Conservation (phyloP, 2,329 filamentous ascomycete species). For the Colletotrichum musicola region DNA sequence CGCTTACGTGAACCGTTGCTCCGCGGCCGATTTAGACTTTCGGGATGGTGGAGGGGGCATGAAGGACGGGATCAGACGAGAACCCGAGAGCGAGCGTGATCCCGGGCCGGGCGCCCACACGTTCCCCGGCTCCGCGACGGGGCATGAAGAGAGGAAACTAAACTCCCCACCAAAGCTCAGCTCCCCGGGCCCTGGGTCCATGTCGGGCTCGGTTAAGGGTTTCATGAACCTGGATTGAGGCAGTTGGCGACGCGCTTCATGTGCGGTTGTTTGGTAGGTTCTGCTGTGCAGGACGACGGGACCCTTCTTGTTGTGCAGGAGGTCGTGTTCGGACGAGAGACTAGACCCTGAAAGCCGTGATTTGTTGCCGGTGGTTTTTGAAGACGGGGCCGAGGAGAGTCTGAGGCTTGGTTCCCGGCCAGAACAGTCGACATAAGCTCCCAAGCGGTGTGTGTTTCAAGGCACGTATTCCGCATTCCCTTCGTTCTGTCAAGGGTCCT, state of each 20-base stretch:
- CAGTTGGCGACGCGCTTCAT: slow-evolving; percentile 10
- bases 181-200: slow-evolving; percentile 8
- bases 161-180: slow-evolving; percentile 3
- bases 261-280: neutral
- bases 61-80: slow-evolving; percentile 23
- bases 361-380: neutral
- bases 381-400: neutral
- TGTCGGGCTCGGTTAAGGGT: neutral
- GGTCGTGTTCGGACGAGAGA: too few relatives aligned
- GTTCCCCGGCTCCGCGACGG: slow-evolving; percentile 3
- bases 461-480: neutral
- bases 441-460: neutral
- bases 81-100: slow-evolving; percentile 19
- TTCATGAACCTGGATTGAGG: slow-evolving; percentile 22
- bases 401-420: neutral
- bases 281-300: neutral
- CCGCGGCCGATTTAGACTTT: slow-evolving; percentile 16
- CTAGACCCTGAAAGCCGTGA: neutral
- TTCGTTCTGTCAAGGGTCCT: neutral
- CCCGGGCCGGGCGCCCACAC: slow-evolving; percentile 2
- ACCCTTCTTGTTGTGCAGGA: neutral
- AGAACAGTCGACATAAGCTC: too few relatives aligned
- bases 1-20: neutral
- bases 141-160: too few relatives aligned
- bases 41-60: slow-evolving; percentile 32